A percentile compares a stretch with the other conserved stretches of the same genome.
phyloP scores from a whole-genome alignment of 805 yeast species.

The Candida palmyrensis region DNA sequence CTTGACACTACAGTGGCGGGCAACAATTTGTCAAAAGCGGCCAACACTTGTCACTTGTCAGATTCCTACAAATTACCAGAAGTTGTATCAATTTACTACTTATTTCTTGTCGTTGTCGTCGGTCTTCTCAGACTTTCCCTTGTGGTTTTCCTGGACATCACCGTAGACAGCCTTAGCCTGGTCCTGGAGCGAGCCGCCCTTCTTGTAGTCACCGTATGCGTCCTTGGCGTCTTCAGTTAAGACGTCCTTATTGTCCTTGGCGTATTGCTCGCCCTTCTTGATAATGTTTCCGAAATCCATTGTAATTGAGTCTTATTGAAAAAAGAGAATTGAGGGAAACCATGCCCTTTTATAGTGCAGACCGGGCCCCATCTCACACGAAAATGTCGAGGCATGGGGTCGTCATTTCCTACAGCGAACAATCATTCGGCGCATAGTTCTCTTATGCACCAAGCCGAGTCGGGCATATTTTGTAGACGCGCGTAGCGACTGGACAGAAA shows the following conservation, averaged over 20 bases:
- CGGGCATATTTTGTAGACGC: too few relatives aligned
- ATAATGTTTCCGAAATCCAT: constrained; percentile 29
- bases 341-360: not conserved
- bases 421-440: not conserved
- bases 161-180: constrained; percentile 33
- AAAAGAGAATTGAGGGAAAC: not conserved
- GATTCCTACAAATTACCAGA: too few relatives aligned
- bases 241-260: constrained; percentile 14
- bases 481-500: too few relatives aligned
- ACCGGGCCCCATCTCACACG: not conserved
- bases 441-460: not conserved
- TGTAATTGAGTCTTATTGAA: constrained; percentile 3
- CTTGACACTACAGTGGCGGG: too few relatives aligned
- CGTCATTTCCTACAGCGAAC: not conserved
- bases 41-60: too few relatives aligned
- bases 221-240: constrained; percentile 29
- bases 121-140: too few relatives aligned
- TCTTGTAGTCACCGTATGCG: constrained; percentile 27
- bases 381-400: not conserved
- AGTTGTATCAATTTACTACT: too few relatives aligned
- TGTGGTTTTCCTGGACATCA: constrained; percentile 22
- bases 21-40: too few relatives aligned
- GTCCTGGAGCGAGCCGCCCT: constrained; percentile 23
- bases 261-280: constrained; percentile 20
- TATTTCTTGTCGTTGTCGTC: too few relatives aligned